Evolutionary conservation across 1,284 basidiomycete genomes (phyloP).

Genomic region (Schizophyllum amplum): DNA sequence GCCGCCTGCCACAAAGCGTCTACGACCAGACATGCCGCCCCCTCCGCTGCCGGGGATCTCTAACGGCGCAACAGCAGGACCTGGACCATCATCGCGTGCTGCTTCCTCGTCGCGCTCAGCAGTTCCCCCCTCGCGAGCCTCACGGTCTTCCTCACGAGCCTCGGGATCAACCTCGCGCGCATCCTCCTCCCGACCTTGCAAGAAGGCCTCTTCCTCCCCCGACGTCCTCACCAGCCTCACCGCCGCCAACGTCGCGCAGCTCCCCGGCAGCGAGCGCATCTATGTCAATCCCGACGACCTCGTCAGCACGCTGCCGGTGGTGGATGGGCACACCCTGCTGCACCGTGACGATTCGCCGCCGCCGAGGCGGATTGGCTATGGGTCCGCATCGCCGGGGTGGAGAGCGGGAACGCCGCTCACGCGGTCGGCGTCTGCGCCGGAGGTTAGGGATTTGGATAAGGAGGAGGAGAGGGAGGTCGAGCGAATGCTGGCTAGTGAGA

Average conservation of each 20-base stretch:
- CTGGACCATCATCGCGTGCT: not conserved
- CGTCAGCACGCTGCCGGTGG: not conserved
- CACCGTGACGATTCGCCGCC: too few relatives aligned
- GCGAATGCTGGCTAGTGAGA: not conserved
- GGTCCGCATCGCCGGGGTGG: too few relatives aligned
- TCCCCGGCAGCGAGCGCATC: not conserved
- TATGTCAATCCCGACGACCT: not conserved
- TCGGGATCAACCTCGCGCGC: not conserved
- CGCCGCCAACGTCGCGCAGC: not conserved
- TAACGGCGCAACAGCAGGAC: too few relatives aligned
- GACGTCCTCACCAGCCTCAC: not conserved
- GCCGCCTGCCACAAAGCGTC: not conserved
- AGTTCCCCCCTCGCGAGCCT: too few relatives aligned
- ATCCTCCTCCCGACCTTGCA: not conserved
- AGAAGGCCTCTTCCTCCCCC: not conserved
- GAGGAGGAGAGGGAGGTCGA: not conserved
- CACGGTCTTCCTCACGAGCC: too few relatives aligned
- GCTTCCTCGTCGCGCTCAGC: not conserved
- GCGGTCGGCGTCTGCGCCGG: not conserved
- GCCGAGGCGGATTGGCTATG: too few relatives aligned
- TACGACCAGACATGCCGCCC: not conserved
- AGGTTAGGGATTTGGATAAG: not conserved
- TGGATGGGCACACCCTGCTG: too few relatives aligned
- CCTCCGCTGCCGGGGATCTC: not conserved
- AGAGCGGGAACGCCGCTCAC: too few relatives aligned